A percentile compares a stretch with the other conserved stretches of the same genome.
phyloP scores from a whole-genome alignment of 202 grass and related monocot species.

The Musa balbisiana region DNA sequence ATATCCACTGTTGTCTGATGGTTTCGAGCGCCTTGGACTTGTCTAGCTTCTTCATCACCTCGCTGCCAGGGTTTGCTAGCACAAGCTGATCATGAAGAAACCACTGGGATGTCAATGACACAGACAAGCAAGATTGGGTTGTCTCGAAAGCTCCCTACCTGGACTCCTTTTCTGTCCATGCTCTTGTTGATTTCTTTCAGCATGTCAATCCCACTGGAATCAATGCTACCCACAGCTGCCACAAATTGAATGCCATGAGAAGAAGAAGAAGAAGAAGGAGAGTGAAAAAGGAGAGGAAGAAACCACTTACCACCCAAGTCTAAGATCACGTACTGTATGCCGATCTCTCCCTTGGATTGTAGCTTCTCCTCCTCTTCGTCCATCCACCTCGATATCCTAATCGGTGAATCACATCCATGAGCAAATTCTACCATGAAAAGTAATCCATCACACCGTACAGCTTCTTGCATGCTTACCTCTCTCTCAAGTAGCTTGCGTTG shows the following conservation, averaged over 20 bases:
- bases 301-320: conserved; percentile 64
- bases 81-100: conserved; percentile 40
- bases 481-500: conserved; percentile 81
- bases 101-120: background rate
- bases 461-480: conserved; percentile 37
- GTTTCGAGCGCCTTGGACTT: conserved; percentile 55
- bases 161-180: conserved; percentile 40
- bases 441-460: no score
- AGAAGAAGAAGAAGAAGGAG: background rate
- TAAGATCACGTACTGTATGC: conserved; percentile 62
- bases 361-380: conserved; percentile 69
- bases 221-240: conserved; percentile 63
- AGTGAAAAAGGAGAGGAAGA: background rate
- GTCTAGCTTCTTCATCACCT: conserved; percentile 80
- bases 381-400: conserved; percentile 75
- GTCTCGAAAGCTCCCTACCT: conserved; percentile 29
- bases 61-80: conserved; percentile 66
- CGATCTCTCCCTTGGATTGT: conserved; percentile 37
- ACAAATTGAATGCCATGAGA: background rate
- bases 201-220: conserved; percentile 62
- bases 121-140: background rate
- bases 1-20: conserved; percentile 72
- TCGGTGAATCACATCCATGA: background rate
- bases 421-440: no score
- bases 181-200: conserved; percentile 48